Conservation (phyloP, 352 stramenopile genomes). For the Phytophthora constricta region DNA sequence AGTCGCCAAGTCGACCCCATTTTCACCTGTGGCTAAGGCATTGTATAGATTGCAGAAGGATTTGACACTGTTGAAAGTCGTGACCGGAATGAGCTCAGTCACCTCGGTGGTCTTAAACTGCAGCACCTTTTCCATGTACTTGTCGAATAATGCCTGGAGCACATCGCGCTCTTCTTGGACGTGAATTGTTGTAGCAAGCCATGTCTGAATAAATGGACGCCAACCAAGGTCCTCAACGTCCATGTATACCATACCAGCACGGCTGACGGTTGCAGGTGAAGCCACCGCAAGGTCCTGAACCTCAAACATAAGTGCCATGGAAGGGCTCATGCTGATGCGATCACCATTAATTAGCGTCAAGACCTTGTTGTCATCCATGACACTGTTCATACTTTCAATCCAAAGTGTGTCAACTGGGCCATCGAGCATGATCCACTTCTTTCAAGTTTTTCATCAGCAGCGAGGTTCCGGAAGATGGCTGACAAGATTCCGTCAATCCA, state of each 20-base stretch:
- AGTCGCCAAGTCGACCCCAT: slow-evolving; percentile 65
- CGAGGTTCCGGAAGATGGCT: slow-evolving; percentile 81
- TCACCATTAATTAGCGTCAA: slow-evolving; percentile 89
- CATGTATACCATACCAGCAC: slow-evolving; percentile 96
- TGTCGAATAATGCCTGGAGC: slow-evolving; percentile 75
- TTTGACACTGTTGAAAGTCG: slow-evolving; percentile 82
- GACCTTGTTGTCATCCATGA: slow-evolving; percentile 92
- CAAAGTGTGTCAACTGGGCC: slow-evolving; percentile 88
- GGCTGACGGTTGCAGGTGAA: slow-evolving; percentile 93
- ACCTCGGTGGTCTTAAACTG: slow-evolving; percentile 71
- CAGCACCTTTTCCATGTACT: slow-evolving; percentile 82
- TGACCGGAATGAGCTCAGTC: slow-evolving; percentile 79
- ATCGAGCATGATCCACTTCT: slow-evolving; percentile 92
- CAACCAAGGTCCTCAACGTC: slow-evolving; percentile 84
- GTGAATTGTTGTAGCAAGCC: slow-evolving; percentile 68
- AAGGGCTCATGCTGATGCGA: slow-evolving; percentile 84
- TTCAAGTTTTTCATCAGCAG: slow-evolving; percentile 76
- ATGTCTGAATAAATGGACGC: slow-evolving; percentile 81
- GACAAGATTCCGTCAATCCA: slow-evolving; percentile 89
- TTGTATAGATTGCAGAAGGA: slow-evolving; percentile 91
- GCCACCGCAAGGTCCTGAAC: slow-evolving; percentile 94
- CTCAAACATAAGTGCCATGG: slow-evolving; percentile 94
- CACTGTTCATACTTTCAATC: slow-evolving; percentile 92
- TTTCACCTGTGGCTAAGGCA: slow-evolving; percentile 68
- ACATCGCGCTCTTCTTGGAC: slow-evolving; percentile 74